A percentile compares a stretch with the other conserved stretches of the same genome.
These are phyloP conservation scores for Fragaria ananassa DNA, from an alignment of 306 rosid genomes.

Conservation along the genomic window DNA sequence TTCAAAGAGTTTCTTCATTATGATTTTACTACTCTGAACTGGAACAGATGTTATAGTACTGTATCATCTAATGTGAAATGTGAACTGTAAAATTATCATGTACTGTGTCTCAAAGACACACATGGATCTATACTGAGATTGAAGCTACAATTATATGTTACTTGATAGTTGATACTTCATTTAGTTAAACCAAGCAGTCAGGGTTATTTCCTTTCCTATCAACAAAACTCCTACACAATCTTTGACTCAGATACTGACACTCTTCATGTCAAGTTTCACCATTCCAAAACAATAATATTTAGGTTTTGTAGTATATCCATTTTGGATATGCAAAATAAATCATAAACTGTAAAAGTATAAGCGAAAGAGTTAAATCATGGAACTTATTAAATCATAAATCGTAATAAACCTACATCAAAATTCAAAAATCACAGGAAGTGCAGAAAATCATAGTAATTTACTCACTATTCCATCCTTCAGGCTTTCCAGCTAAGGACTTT, in stretches of 20 bases:
- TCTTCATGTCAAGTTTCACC: not conserved
- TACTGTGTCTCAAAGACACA: not conserved
- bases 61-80: not conserved
- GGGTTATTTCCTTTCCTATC: not conserved
- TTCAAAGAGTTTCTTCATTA: not conserved
- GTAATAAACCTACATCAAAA: constrained; percentile 5
- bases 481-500: constrained; percentile 60
- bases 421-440: not conserved
- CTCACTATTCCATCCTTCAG: constrained; percentile 77
- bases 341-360: not conserved
- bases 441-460: constrained; percentile 21
- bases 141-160: not conserved
- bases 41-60: not conserved
- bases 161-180: not conserved
- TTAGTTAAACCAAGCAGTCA: not conserved
- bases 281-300: not conserved
- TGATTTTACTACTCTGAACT: not conserved
- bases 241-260: not conserved
- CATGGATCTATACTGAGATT: not conserved
- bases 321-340: not conserved
- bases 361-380: not conserved
- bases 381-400: not conserved
- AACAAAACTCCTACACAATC: not conserved
- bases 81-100: not conserved
- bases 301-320: not conserved